Conservation (phyloP, 345 rosid species). For the Draba incana region DNA sequence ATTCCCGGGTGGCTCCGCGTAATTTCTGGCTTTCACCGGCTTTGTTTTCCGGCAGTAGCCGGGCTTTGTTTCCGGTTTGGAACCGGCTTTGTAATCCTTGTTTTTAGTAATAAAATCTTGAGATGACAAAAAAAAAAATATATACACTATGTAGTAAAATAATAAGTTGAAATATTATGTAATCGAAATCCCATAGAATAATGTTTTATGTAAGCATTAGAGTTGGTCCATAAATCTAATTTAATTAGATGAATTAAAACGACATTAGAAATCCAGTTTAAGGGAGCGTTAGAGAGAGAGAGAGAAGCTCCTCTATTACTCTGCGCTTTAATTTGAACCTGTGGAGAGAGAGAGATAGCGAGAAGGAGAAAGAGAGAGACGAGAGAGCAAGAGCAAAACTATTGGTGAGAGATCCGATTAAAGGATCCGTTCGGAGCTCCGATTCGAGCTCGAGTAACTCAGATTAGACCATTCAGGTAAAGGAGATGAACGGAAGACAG, state of each 20-base stretch:
- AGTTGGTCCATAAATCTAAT: conserved; percentile 32
- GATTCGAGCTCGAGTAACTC: conserved; percentile 34
- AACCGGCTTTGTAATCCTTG: too few species aligned
- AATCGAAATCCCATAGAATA: conserved; percentile 16
- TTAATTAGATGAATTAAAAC: conserved; percentile 9
- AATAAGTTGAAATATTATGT: background rate
- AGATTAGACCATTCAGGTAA: conserved; percentile 8
- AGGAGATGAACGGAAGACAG: conserved; percentile 70
- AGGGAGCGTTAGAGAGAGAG: conserved; percentile 36
- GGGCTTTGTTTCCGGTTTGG: too few species aligned
- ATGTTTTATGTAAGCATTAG: background rate
- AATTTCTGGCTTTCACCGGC: too few species aligned
- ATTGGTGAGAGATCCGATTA: conserved; percentile 33
- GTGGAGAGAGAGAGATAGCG: conserved; percentile 20
- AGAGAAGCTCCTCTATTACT: conserved; percentile 23
- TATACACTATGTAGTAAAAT: background rate
- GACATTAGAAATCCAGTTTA: conserved; percentile 29
- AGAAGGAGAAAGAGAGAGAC: background rate
- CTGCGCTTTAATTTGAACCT: conserved; percentile 47
- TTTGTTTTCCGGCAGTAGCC: too few species aligned
- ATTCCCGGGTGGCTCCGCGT: too few species aligned
- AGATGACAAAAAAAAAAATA: background rate
- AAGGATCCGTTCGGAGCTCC: conserved; percentile 40
- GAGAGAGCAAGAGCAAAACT: background rate
- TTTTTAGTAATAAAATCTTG: too few species aligned